phyloP scores from a whole-genome alignment of 2,329 filamentous ascomycete species.

The Fusarium penzigii region DNA sequence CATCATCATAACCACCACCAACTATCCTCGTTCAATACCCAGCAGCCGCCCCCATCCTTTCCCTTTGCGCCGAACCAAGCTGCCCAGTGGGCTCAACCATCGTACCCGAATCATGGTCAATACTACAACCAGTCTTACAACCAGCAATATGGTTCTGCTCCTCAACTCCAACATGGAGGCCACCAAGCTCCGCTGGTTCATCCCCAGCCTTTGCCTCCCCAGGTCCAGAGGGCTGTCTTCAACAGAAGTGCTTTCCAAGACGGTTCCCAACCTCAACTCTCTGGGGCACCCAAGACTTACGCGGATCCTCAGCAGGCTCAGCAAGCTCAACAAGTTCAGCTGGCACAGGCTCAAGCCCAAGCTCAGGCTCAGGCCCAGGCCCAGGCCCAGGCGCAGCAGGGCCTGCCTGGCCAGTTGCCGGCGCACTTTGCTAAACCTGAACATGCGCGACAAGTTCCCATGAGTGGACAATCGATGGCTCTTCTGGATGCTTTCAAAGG shows the following conservation, averaged over 20 bases:
- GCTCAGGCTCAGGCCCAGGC: too few species aligned
- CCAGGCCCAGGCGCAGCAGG: conserved; percentile 25
- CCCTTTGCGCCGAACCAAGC: conserved; percentile 24
- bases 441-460: conserved; percentile 26
- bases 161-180: conserved; percentile 24
- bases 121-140: conserved; percentile 15
- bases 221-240: conserved; percentile 56
- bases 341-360: too few species aligned
- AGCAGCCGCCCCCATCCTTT: conserved; percentile 36
- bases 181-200: conserved; percentile 33
- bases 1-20: conserved; percentile 54
- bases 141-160: conserved; percentile 15
- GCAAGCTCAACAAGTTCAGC: conserved; percentile 10
- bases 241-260: conserved; percentile 38
- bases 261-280: conserved; percentile 13
- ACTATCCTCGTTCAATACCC: conserved; percentile 32
- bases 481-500: conserved; percentile 48
- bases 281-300: conserved; percentile 9
- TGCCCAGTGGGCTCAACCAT: conserved; percentile 14
- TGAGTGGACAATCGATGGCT: conserved; percentile 45
- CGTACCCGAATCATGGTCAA: conserved; percentile 12
- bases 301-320: conserved; percentile 14
- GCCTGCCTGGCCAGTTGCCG: conserved; percentile 17
- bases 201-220: conserved; percentile 55
- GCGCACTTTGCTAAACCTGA: conserved; percentile 11